These are phyloP conservation scores for Syzygium aromaticum DNA, from an alignment of 345 rosid species.

Conservation along the genomic window DNA sequence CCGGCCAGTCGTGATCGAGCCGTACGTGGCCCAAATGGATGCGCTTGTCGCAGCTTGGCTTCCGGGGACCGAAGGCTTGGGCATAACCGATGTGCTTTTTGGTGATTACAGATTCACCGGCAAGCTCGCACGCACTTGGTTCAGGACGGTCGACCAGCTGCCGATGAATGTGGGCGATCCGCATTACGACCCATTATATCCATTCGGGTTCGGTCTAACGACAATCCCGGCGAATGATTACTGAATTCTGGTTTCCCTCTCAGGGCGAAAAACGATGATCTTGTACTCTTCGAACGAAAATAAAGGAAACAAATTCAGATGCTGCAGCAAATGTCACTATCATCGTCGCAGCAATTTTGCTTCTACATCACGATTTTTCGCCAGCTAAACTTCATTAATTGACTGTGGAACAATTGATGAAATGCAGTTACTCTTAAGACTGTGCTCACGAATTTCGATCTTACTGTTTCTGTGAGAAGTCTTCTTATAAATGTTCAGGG, in stretches of 20 bases:
- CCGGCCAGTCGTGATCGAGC: slow-evolving; percentile 69
- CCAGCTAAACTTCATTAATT: neutral
- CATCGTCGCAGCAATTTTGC: neutral
- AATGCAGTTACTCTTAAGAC: neutral
- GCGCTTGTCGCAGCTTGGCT: slow-evolving; percentile 93
- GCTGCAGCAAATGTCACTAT: neutral
- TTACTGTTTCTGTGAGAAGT: neutral
- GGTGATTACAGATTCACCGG: slow-evolving; percentile 86
- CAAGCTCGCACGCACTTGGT: slow-evolving; percentile 78
- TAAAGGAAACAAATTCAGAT: neutral
- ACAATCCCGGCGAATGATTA: slow-evolving; percentile 9
- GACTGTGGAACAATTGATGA: neutral
- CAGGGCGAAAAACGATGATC: neutral
- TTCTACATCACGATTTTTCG: neutral
- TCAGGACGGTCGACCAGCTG: slow-evolving; percentile 68
- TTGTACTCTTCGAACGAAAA: neutral
- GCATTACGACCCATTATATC: slow-evolving; percentile 34
- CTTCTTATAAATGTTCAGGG: neutral
- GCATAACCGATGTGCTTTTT: slow-evolving; percentile 64
- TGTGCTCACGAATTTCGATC: neutral
- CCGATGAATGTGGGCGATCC: slow-evolving; percentile 64
- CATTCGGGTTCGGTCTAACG: slow-evolving; percentile 21
- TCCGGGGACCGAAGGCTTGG: slow-evolving; percentile 92
- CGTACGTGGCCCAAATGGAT: slow-evolving; percentile 43
- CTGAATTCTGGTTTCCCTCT: neutral